Conservation (phyloP, 768 basidiomycete species). For the Tulasnella sp. region DNA sequence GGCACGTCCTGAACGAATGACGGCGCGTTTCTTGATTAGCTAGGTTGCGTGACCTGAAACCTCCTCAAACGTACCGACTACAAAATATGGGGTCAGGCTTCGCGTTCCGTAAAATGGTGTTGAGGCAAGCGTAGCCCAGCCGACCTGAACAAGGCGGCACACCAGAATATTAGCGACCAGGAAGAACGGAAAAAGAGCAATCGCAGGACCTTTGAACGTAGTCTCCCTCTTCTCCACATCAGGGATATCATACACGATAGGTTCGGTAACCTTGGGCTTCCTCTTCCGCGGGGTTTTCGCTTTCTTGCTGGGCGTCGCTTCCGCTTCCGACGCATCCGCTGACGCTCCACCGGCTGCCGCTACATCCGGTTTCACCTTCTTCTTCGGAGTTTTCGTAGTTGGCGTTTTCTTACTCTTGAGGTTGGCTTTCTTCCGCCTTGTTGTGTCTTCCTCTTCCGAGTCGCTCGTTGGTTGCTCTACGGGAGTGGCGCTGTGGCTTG, state of each 20-base stretch:
- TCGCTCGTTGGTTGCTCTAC: neutral
- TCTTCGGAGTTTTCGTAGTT: neutral
- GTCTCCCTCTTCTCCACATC: slow-evolving; percentile 60
- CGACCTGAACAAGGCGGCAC: slow-evolving; percentile 19
- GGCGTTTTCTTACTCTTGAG: slow-evolving; percentile 21
- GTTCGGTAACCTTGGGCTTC: slow-evolving; percentile 29
- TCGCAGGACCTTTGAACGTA: slow-evolving; percentile 44
- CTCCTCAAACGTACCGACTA: slow-evolving; percentile 44
- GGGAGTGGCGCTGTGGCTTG: neutral
- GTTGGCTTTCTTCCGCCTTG: neutral
- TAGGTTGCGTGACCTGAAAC: no score
- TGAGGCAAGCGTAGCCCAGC: slow-evolving; percentile 71
- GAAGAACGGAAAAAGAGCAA: neutral
- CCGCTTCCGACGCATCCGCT: neutral
- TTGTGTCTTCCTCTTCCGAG: slow-evolving; percentile 14
- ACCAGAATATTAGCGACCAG: slow-evolving; percentile 39
- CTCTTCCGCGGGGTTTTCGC: slow-evolving; percentile 30
- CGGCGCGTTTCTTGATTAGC: no score
- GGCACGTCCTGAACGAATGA: slow-evolving; percentile 31
- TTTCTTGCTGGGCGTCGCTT: neutral
- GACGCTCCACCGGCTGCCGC: slow-evolving; percentile 24
- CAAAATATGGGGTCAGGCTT: slow-evolving; percentile 73
- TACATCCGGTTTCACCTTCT: slow-evolving; percentile 24
- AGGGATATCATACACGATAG: slow-evolving; percentile 53
- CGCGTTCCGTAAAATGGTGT: slow-evolving; percentile 66